Base-by-base conservation (phyloP, 2,329 filamentous ascomycete genomes). In the Domatiomyces globalis region DNA sequence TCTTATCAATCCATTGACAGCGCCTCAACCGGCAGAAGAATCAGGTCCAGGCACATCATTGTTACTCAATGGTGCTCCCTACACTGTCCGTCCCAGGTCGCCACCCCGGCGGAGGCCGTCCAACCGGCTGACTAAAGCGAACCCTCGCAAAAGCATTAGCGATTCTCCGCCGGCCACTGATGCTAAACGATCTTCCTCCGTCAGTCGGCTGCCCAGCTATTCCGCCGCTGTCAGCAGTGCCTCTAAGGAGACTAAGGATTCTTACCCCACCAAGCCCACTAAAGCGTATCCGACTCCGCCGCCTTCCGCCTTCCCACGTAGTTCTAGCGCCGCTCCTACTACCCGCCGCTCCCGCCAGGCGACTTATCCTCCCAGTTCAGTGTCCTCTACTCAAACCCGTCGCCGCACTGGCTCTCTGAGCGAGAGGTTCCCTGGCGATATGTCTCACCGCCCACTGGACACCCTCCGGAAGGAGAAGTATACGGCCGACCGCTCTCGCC, bases 1-100 rank as follows among this genome's bases (percentile, higher is more conserved):
- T 62, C 71, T 87, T 45, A 77, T 87, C 57, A 81, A 84, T 60
- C 84, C 84, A 57, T 70, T 87, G 55, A 80, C 73, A 60, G 81
- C 75, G 19, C 81, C 80, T 8, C 80, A 85, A 55, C 83, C 83
- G 12, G 78, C 73, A 54, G 76, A 83, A 55, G 79, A 84, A 63
- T 83, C 79, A 46, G 81, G 83, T 6, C 76, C 77, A n/a, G 78
- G 78, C 53, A 71, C 73, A 2, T 77, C 78, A 56, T 77, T 80
- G 61, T 66, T 55, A 4, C 53, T 46, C 9, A 51, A 48, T 39
- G 45, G 48, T 6, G 52, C 51, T 12, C 12, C 52, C 51, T 43
- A 27, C 45, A 10, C 48, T 51, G 39, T 17, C 27, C 15, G 29
- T 42, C 4, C 45, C 52, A 5, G 51, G 53, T 10, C 33, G 52